These are phyloP conservation scores for Ceratocystis cubensis DNA, from an alignment of 2,329 filamentous ascomycete genomes.

Conservation along the genomic window DNA sequence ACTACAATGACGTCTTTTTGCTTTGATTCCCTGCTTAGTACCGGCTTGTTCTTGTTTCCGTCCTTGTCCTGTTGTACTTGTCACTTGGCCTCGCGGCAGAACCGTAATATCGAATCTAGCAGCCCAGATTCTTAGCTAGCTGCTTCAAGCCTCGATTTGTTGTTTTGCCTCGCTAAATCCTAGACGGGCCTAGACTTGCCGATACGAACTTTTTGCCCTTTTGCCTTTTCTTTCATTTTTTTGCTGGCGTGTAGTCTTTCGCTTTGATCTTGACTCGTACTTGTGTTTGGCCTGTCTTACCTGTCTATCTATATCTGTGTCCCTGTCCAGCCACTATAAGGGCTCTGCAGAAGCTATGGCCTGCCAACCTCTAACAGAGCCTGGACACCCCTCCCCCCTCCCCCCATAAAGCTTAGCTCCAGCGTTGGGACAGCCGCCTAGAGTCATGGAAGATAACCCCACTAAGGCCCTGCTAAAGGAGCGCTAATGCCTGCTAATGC, in stretches of 20 bases:
- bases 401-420: neutral
- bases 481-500: too few species aligned
- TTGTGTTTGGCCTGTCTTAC: neutral
- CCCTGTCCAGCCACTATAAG: neutral
- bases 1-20: too few species aligned
- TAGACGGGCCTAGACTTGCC: neutral
- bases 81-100: too few species aligned
- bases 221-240: neutral
- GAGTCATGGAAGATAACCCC: neutral
- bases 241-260: neutral
- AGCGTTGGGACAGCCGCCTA: neutral
- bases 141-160: neutral
- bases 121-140: neutral
- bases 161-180: constrained; percentile 7
- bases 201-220: neutral
- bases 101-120: too few species aligned
- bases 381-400: neutral
- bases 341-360: constrained; percentile 1
- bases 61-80: too few species aligned
- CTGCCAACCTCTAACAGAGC: neutral
- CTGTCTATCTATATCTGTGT: neutral
- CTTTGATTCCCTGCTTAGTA: too few species aligned
- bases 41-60: too few species aligned
- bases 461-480: neutral
- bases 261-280: neutral